phyloP scores from a whole-genome alignment of 345 rosid species.

The Conringia planisiliqua region DNA sequence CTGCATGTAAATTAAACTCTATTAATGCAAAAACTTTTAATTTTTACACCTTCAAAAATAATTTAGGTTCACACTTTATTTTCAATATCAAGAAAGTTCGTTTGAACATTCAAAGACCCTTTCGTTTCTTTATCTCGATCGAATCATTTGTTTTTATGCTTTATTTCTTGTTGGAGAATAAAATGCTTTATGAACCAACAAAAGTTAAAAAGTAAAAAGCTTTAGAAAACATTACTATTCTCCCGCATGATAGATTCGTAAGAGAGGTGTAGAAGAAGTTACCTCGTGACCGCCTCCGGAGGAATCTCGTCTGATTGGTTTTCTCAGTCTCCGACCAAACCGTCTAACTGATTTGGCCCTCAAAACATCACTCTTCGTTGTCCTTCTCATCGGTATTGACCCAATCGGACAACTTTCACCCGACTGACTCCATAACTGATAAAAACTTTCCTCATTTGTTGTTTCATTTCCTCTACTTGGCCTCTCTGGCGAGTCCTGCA shows the following conservation, averaged over 20 bases:
- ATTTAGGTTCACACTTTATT: neutral
- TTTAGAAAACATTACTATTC: constrained; percentile 14
- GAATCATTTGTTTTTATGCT: constrained; percentile 17
- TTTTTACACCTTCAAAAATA: neutral
- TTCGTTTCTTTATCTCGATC: neutral
- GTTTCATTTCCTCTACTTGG: constrained; percentile 50
- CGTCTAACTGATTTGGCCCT: constrained; percentile 64
- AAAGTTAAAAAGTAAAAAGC: constrained; percentile 26
- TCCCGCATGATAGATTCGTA: constrained; percentile 16
- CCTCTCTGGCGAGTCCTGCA: constrained; percentile 64
- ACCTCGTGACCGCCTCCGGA: constrained; percentile 96
- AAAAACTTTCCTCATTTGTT: constrained; percentile 40
- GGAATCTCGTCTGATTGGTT: constrained; percentile 87
- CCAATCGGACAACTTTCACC: constrained; percentile 88
- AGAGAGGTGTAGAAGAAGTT: constrained; percentile 25
- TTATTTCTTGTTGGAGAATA: constrained; percentile 20
- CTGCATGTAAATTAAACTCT: constrained; percentile 38
- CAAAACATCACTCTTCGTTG: constrained; percentile 60
- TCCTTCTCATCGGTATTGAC: constrained; percentile 84
- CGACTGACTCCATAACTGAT: constrained; percentile 69
- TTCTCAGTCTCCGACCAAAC: constrained; percentile 67
- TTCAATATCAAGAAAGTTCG: constrained; percentile 14
- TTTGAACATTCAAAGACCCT: constrained; percentile 16
- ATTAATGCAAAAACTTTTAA: neutral
- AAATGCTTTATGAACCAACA: constrained; percentile 26